These are phyloP conservation scores for Corylus avellana DNA, from an alignment of 306 rosid genomes.

Conservation along the genomic window DNA sequence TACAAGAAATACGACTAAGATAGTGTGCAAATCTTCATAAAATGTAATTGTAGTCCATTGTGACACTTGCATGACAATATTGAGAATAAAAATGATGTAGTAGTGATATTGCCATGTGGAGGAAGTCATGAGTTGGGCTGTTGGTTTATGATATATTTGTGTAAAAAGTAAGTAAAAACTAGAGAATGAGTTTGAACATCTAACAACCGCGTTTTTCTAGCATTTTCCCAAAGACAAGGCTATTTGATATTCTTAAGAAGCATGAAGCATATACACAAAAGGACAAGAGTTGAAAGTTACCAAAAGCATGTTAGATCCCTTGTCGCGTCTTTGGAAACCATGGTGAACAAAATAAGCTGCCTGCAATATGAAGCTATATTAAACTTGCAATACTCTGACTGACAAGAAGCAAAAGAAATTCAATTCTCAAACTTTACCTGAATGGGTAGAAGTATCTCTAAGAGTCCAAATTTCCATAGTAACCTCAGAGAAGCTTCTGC, in stretches of 20 bases:
- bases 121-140: conserved; percentile 1
- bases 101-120: neutral
- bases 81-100: neutral
- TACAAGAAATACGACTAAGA: neutral
- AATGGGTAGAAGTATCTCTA: conserved; percentile 77
- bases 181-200: neutral
- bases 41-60: neutral
- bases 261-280: neutral
- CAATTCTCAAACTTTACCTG: conserved; percentile 47
- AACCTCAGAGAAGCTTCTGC: conserved; percentile 83
- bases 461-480: conserved; percentile 82
- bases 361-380: conserved; percentile 47
- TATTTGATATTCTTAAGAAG: neutral
- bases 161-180: neutral
- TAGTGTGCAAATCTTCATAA: neutral
- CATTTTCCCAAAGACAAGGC: neutral
- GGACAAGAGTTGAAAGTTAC: conserved; percentile 39
- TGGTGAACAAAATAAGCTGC: conserved; percentile 72
- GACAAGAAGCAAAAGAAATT: conserved; percentile 25
- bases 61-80: neutral
- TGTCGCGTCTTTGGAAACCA: conserved; percentile 79
- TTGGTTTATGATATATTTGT: neutral
- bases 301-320: conserved; percentile 88
- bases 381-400: conserved; percentile 20
- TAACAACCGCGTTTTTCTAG: neutral